Evolutionary conservation across 257 asterid genomes (phyloP), one percentile per base, ranked within the genome.

Genomic region (Anisodus tanguticus): DNA sequence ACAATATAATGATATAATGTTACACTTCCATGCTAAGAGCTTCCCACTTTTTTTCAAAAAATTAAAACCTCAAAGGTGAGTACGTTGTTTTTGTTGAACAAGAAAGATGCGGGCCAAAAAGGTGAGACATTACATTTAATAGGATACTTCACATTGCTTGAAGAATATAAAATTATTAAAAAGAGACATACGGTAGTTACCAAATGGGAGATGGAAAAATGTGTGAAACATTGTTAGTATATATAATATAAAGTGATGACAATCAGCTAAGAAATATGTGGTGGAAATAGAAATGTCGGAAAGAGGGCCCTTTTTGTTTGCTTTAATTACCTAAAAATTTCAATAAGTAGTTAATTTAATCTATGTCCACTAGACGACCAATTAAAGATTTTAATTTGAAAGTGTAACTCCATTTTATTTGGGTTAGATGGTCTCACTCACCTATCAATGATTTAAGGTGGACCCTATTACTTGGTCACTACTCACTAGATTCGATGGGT

Each of bases 261-360:
- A 15, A 51, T 76, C 22, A 53, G 59, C 64, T 76, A 51, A 54
- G 64, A 76, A 49, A 76, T 76, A 53, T 76, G 81, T 76, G 81
- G 81, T 51, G 62, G 81, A 76, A 51, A 76, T 76, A 26, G 64
- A 76, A 76, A 76, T 53, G 81, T 51, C 81, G 81, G 81, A 26
- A 9, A 22, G 63, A 11, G 81, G 81, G 59, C 63, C 81, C 47
- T 0, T 19, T 51, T 45, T 51, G 64, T 54, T 76, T 76, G 7
- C 63, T 74, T 19, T 31, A 31, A 31, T 31, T 49, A 49, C 62
- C 45, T 22, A 74, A 47, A 49, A 22, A 51, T 8, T 51, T 6
- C 7, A 4, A 9, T 71, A 19, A 43, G 80, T 72, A 45, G 60
- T 47, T 72, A 72, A 19, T 2, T 76, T 51, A 76, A 76, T 51